These are phyloP conservation scores for Termitomyces sp. DNA, from an alignment of 768 basidiomycete genomes.

Conservation along the genomic window DNA sequence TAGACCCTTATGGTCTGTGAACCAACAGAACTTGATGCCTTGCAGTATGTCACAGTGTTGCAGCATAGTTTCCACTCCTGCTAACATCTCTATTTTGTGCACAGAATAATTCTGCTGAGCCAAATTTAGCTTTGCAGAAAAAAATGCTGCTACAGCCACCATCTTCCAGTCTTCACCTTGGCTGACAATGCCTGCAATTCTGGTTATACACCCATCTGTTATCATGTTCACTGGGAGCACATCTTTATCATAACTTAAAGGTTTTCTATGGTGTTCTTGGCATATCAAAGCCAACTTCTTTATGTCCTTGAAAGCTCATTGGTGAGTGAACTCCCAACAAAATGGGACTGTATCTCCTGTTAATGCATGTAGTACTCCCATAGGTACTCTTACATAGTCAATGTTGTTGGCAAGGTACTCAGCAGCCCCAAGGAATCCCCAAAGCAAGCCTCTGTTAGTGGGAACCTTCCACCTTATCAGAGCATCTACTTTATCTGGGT, in stretches of 20 bases:
- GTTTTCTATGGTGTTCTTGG: too few species aligned
- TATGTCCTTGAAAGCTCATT: too few species aligned
- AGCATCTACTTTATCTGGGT: not conserved
- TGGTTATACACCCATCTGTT: not conserved
- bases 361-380: conserved; percentile 2
- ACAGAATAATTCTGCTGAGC: too few species aligned
- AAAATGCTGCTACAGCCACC: too few species aligned
- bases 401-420: not conserved
- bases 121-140: not conserved
- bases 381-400: not conserved
- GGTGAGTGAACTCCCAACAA: too few species aligned
- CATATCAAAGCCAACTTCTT: too few species aligned
- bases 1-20: not conserved
- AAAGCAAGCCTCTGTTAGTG: too few species aligned
- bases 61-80: not conserved
- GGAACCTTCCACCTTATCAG: not conserved
- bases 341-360: not conserved
- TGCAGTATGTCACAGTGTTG: not conserved
- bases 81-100: conserved; percentile 2
- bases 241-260: too few species aligned
- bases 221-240: not conserved
- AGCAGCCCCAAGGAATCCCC: not conserved
- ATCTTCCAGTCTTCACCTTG: not conserved
- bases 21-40: not conserved
- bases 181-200: not conserved